Percentiles rank a stretch among this genome's conserved stretches.
These are phyloP conservation scores for Geopyxis carbonaria DNA, from an alignment of 495 filamentous ascomycete genomes.

Conservation along the genomic window DNA sequence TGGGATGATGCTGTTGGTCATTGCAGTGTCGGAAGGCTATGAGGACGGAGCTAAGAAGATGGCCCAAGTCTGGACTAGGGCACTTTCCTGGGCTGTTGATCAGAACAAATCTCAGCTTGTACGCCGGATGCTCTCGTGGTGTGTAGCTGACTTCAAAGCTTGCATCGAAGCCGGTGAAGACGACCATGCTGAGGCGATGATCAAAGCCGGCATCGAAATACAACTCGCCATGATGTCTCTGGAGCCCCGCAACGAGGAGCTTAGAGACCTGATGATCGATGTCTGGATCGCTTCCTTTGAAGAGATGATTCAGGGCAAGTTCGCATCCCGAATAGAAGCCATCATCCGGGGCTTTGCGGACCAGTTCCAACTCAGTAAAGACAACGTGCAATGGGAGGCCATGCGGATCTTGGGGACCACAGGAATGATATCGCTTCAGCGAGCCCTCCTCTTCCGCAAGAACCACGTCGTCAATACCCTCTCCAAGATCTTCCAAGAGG, in stretches of 20 bases:
- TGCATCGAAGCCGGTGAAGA: constrained; percentile 5
- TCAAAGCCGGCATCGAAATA: constrained; percentile 6
- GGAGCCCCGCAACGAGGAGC: not conserved
- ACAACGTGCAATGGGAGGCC: not conserved
- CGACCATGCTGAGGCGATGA: not conserved
- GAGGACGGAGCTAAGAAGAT: not conserved
- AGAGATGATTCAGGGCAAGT: not conserved
- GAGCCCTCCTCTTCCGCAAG: not conserved
- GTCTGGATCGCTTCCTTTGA: constrained; percentile 6
- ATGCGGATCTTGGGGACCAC: not conserved
- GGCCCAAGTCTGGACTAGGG: not conserved
- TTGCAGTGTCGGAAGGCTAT: not conserved
- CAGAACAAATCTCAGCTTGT: not conserved
- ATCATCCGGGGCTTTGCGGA: not conserved
- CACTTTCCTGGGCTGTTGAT: constrained; percentile 1
- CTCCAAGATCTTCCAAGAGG: not conserved
- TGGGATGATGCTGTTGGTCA: constrained; percentile 2
- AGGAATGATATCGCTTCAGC: not conserved
- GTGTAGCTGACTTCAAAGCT: not conserved
- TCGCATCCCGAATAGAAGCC: not conserved
- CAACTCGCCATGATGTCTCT: not conserved
- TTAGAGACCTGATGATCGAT: constrained; percentile 3
- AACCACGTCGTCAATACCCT: not conserved
- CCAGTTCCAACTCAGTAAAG: not conserved
- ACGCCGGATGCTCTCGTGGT: constrained; percentile 5